Evolutionary conservation across 164 flowering plant species (phyloP).

Genomic region (Protea cynaroides): DNA sequence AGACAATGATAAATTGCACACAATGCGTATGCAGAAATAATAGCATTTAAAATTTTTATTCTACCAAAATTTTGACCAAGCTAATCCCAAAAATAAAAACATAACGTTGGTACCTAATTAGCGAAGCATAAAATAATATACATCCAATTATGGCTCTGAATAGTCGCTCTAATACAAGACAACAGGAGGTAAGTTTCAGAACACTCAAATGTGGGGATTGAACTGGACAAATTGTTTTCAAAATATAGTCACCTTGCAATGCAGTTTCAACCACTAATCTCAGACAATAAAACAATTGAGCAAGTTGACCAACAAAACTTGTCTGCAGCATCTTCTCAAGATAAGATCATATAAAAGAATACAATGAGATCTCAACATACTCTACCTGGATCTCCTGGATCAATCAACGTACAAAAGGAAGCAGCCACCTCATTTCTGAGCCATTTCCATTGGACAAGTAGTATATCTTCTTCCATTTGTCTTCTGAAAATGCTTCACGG

Average conservation of each 20-base stretch:
- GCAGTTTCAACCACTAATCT: neutral
- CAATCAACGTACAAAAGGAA: slow-evolving; percentile 56
- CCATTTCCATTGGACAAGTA: slow-evolving; percentile 88
- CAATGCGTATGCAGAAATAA: too few species aligned
- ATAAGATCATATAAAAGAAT: neutral
- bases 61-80: too few species aligned
- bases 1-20: too few species aligned
- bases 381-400: neutral
- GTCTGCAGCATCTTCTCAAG: neutral
- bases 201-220: neutral
- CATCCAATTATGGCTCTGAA: neutral
- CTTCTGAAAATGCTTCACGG: slow-evolving; percentile 74
- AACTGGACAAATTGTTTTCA: neutral
- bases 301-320: neutral
- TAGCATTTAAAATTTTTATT: too few species aligned
- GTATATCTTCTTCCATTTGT: slow-evolving; percentile 81
- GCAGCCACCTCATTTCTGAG: slow-evolving; percentile 70
- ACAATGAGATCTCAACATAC: neutral
- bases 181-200: neutral
- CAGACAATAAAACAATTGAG: too few species aligned
- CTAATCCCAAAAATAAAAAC: too few species aligned
- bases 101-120: too few species aligned
- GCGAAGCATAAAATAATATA: too few species aligned
- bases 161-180: neutral
- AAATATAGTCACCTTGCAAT: neutral